Evolutionary conservation across 495 filamentous ascomycete genomes (phyloP).

Genomic region (Neurospora sp.): DNA sequence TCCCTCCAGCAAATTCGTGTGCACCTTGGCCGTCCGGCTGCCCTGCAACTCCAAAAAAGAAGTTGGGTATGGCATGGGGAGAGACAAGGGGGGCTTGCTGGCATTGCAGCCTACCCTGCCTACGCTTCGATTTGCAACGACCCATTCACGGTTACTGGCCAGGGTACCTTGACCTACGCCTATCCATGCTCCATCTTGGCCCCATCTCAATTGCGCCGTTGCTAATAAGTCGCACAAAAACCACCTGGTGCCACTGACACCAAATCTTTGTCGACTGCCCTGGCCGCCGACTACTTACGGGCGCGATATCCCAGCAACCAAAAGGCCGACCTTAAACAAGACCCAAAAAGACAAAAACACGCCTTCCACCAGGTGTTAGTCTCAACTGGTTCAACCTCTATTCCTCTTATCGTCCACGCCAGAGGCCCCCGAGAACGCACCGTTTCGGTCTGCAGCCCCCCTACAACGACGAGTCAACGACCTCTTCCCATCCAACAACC

Average conservation of each 20-base stretch:
- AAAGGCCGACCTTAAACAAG: constrained; percentile 4
- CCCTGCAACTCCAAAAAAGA: neutral
- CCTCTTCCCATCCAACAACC: constrained; percentile 12
- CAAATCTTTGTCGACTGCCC: constrained; percentile 32
- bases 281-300: neutral
- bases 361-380: neutral
- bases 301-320: neutral
- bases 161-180: constrained; percentile 25
- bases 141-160: constrained; percentile 18
- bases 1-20: neutral
- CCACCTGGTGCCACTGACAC: constrained; percentile 36
- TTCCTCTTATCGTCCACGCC: constrained; percentile 9
- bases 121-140: constrained; percentile 27
- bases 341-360: constrained; percentile 1
- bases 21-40: constrained; percentile 1
- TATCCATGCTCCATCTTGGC: constrained; percentile 28
- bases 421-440: constrained; percentile 5
- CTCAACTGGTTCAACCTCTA: neutral
- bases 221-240: constrained; percentile 45
- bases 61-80: neutral
- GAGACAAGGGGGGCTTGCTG: constrained; percentile 22
- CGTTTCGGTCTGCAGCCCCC: constrained; percentile 29
- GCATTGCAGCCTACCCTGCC: constrained; percentile 24
- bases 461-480: constrained; percentile 13
- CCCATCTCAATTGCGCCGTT: constrained; percentile 28